Evolutionary conservation across 1,284 basidiomycete genomes (phyloP).

Genomic region (Puccinia coronata): DNA sequence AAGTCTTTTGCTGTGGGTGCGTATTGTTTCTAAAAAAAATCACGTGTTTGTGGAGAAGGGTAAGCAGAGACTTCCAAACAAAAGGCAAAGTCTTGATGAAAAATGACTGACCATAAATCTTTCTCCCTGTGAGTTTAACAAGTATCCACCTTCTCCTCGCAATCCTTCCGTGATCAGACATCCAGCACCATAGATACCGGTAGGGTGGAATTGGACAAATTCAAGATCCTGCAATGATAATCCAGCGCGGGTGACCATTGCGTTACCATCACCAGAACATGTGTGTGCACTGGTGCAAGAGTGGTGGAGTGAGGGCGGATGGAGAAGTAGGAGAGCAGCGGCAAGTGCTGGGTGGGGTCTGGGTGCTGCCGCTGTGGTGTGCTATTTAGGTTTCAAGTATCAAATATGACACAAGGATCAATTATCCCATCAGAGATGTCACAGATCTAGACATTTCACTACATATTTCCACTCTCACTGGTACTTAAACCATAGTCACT

Average conservation of each 20-base stretch:
- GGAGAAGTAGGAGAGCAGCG: no score
- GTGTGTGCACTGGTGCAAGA: slow-evolving; percentile 98
- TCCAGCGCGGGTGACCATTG: slow-evolving; percentile 96
- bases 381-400: no score
- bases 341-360: no score
- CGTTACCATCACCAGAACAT: slow-evolving; percentile 98
- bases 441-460: no score
- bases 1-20: slow-evolving; percentile 99
- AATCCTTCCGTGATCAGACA: slow-evolving; percentile 99
- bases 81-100: not conserved
- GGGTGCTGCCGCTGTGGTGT: no score
- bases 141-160: slow-evolving; percentile 98
- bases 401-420: no score
- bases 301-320: slow-evolving; percentile 98
- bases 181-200: slow-evolving; percentile 98
- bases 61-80: not conserved
- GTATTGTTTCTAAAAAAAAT: slow-evolving; percentile 71
- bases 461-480: no score
- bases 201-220: slow-evolving; percentile 99
- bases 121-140: slow-evolving; percentile 98
- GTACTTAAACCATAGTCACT: no score
- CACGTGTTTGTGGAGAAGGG: no score
- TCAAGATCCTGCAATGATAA: slow-evolving; percentile 96
- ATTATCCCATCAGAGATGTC: no score
- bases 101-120: slow-evolving; percentile 77